Evolutionary conservation across 345 rosid species (phyloP).

Genomic region (Pugionium cornutum): DNA sequence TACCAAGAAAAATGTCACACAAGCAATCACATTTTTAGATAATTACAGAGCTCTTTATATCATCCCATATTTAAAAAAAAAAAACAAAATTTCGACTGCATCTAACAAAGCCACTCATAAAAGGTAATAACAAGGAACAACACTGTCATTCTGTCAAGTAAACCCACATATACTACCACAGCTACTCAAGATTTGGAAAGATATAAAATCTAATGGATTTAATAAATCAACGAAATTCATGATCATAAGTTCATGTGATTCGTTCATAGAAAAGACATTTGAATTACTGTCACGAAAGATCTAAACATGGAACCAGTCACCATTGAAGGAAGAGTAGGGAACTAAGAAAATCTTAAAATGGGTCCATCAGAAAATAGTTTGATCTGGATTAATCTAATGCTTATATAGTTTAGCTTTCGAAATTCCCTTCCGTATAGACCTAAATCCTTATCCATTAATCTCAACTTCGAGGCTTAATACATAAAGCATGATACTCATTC

Average conservation of each 20-base stretch:
- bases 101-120: neutral
- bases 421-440: neutral
- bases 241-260: neutral
- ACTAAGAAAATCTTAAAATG: conserved; percentile 1
- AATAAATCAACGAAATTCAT: neutral
- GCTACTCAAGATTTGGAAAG: neutral
- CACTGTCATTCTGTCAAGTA: neutral
- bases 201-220: neutral
- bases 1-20: neutral
- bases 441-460: neutral
- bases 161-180: neutral
- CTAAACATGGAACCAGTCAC: neutral
- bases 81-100: neutral
- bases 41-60: neutral
- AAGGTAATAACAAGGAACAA: neutral
- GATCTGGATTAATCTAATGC: neutral
- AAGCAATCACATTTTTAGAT: neutral
- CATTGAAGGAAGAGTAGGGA: neutral
- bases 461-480: neutral
- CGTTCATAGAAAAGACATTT: neutral
- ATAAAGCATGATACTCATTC: neutral
- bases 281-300: neutral
- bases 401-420: neutral
- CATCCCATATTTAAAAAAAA: neutral
- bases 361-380: conserved; percentile 5